Evolutionary conservation across 305 asterid species (phyloP).

Genomic region (Fraxinus nigra): DNA sequence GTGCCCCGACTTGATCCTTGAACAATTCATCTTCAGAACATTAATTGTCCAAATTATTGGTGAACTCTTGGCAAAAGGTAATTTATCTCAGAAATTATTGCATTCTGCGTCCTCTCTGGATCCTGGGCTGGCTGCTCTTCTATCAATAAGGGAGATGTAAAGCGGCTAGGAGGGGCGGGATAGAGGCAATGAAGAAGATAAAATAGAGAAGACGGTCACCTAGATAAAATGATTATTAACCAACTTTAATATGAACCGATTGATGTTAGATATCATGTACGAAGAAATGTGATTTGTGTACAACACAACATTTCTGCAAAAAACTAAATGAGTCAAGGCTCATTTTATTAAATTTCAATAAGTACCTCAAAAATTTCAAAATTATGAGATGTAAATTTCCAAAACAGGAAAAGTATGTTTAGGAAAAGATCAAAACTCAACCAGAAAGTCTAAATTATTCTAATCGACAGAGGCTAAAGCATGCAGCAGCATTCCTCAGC

Average conservation of each 20-base stretch:
- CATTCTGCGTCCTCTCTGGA: background rate
- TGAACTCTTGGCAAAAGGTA: background rate
- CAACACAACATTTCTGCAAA: background rate
- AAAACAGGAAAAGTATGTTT: background rate
- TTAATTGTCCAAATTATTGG: background rate
- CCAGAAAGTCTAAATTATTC: background rate
- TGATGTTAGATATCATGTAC: background rate
- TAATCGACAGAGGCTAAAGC: slow-evolving; percentile 37
- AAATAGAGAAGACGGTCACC: background rate
- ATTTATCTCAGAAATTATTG: background rate
- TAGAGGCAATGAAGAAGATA: background rate
- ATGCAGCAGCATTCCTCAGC: slow-evolving; percentile 46
- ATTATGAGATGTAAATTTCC: background rate
- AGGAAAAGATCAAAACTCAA: background rate
- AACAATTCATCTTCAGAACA: background rate
- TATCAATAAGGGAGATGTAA: background rate
- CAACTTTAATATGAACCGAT: background rate
- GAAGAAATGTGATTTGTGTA: background rate
- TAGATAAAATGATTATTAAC: background rate
- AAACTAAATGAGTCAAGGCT: background rate
- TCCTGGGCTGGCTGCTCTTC: background rate
- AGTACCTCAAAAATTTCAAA: background rate
- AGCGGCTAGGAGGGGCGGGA: background rate
- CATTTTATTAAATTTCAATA: background rate
- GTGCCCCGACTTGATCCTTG: background rate